These are phyloP conservation scores for Vanrija humicola DNA, from an alignment of 1,284 basidiomycete species.

Conservation along the genomic window DNA sequence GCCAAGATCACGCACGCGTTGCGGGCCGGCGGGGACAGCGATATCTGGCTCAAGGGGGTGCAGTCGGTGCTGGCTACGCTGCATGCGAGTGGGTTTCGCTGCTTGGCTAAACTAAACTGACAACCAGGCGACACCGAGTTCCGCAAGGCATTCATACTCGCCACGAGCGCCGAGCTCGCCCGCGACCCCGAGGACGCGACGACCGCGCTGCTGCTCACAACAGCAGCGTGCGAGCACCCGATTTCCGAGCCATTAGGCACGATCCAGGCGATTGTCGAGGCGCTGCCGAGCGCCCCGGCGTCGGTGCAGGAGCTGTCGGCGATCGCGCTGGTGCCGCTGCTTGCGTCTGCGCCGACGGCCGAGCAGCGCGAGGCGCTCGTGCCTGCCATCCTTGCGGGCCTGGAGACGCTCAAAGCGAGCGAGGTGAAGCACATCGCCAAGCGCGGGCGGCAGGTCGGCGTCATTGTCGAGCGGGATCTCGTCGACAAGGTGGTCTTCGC, in stretches of 20 bases:
- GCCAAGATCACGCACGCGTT: conserved; percentile 8
- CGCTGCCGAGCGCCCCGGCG: conserved; percentile 3
- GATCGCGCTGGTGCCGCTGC: conserved; percentile 18
- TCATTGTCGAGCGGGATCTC: conserved; percentile 13
- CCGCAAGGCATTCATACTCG: neutral
- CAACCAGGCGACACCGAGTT: neutral
- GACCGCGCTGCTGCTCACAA: conserved; percentile 15
- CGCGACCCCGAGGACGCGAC: conserved; percentile 3
- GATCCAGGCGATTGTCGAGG: neutral
- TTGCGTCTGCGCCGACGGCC: neutral
- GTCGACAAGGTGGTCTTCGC: conserved; percentile 4
- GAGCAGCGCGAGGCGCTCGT: neutral
- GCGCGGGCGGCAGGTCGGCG: conserved; percentile 18
- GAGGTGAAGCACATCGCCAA: conserved; percentile 9
- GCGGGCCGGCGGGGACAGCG: conserved; percentile 1
- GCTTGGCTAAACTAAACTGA: neutral
- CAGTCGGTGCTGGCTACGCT: conserved; percentile 12
- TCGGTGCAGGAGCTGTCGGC: conserved; percentile 28
- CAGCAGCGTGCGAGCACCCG: conserved; percentile 16
- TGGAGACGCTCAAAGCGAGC: neutral
- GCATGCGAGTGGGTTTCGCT: neutral
- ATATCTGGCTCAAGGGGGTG: conserved; percentile 24
- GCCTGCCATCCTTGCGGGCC: neutral
- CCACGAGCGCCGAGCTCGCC: neutral
- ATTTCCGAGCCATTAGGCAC: neutral